Evolutionary conservation across 2,329 filamentous ascomycete genomes (phyloP), one percentile per base, ranked within the genome.

Genomic region (Fusarium palustre): DNA sequence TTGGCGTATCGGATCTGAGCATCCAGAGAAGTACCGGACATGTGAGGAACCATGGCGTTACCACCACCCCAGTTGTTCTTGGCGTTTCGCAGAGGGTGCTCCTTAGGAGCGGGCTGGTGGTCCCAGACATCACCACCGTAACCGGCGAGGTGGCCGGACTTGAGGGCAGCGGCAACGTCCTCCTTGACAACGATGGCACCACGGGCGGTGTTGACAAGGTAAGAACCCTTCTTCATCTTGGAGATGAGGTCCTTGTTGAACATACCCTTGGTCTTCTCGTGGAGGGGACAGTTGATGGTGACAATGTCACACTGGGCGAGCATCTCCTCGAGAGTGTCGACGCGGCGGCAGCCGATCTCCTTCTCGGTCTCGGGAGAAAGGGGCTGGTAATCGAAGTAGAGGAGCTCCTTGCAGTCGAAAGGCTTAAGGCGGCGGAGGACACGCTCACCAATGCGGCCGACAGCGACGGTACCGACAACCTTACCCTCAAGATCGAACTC

Each of bases 331-430:
- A 99, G 90, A 77, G 81, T 88, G 49, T 95, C 91, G 64, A 98
- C 94, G 68, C 96, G 90, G 77, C 93, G 89, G 88, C 91, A 94
- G 81, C 95, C 95, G 83, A 98, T 98, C 87, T 97, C 95, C 83
- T 92, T 90, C 89, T 98, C 94, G 76, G 90, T 86, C 86, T 97
- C 94, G 65, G 93, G 78, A 65, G 84, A 87, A 71, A 99, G 87
- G 54, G 95, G 94, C 88, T 99, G 96, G 91, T 99, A 99, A 86
- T 99, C 96, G 81, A 92, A 98, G 92, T 99, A 99, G 70, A 98
- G 89, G 52, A 99, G 89, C 88, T 98, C 95, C 91, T 97, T 97
- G 93, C 96, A 99, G 87, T 97, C 95, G 79, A 99, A 99, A 73
- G 94, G 86, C 90, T 97, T 97, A 77, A 99, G 91, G 73, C 96